Evolutionary conservation across 2,329 filamentous ascomycete genomes (phyloP), one percentile per base, ranked within the genome.

Genomic region (Verticillium albo-atrum): DNA sequence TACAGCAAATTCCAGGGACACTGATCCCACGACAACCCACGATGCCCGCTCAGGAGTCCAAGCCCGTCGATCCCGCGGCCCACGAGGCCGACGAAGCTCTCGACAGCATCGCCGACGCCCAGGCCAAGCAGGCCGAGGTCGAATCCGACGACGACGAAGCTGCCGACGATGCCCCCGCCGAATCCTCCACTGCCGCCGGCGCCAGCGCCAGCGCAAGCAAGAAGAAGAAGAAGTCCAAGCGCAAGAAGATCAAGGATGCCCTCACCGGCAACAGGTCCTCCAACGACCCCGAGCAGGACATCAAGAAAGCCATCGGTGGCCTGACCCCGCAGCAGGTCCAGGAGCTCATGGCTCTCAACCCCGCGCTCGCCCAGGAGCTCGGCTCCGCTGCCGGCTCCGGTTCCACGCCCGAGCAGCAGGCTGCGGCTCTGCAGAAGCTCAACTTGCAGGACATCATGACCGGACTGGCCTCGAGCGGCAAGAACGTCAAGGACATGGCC

Each of bases 401-500:
- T 25, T 71, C 68, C 63, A 68, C 70, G 30, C 72, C 75, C 65
- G 72, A 76, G 20, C 74, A 79, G 58, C 75, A 82, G 28, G 76
- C 81, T 61, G 79, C 82, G 32, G 75, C 80, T 54, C 77, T 89
- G 63, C 84, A 84, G 74, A 83, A 83, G 66, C 79, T 91, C 70
- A 88, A 82, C 64, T 77, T 91, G 58, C 83, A 87, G 70, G 88
- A 91, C 63, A 85, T 91, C 70, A 85, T 91, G 82, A 90, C 89
- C 1, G 89, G 89, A 0, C 75, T 91, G 68, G 89, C 92, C 17
- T 81, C 91, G 7, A 87, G 85, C 62, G 90, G 90, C 59, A 96
- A 95, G 82, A 96, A 96, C 70, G 88, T 87, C 67, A 97, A 97
- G 79, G 93, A 97, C 71, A 97, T 97, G 92, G 92, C 89, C 6